phyloP scores from a whole-genome alignment of 2,329 filamentous ascomycete species.

The Cryphonectria parasitica region DNA sequence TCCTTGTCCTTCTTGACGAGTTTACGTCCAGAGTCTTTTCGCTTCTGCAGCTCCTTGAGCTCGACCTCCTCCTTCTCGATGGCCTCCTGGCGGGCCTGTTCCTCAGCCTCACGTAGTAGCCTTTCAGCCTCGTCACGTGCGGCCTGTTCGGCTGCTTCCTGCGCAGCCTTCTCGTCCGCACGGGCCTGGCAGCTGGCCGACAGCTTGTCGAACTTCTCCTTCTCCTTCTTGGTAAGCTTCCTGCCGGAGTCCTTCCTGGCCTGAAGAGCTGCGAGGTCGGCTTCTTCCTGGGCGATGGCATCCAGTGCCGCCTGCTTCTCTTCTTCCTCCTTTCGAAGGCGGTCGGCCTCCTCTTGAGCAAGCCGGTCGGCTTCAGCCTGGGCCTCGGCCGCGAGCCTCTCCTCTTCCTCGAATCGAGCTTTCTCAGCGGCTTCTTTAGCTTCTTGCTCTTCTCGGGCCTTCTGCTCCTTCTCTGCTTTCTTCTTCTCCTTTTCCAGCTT shows the following conservation, averaged over 20 bases:
- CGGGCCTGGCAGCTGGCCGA: slow-evolving; percentile 28
- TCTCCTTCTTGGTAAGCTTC: slow-evolving; percentile 25
- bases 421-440: slow-evolving; percentile 28
- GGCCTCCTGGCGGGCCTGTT: slow-evolving; percentile 25
- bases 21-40: slow-evolving; percentile 28
- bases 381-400: slow-evolving; percentile 28
- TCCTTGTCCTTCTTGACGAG: slow-evolving; percentile 29
- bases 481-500: slow-evolving; percentile 36
- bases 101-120: slow-evolving; percentile 28
- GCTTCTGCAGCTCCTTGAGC: slow-evolving; percentile 34
- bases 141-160: slow-evolving; percentile 28
- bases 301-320: slow-evolving; percentile 27
- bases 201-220: slow-evolving; percentile 24
- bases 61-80: slow-evolving; percentile 31
- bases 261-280: slow-evolving; percentile 26
- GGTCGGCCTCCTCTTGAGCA: slow-evolving; percentile 27
- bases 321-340: slow-evolving; percentile 23
- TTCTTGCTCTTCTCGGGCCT: slow-evolving; percentile 27
- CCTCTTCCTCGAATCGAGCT: slow-evolving; percentile 27
- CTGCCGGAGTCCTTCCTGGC: slow-evolving; percentile 26
- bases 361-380: slow-evolving; percentile 25
- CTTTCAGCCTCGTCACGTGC: slow-evolving; percentile 28
- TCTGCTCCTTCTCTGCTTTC: slow-evolving; percentile 35
- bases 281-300: slow-evolving; percentile 28
- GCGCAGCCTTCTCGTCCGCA: slow-evolving; percentile 29